Base-by-base conservation (phyloP, 2,329 filamentous ascomycete genomes). In the Dendrostoma leiphaemia region DNA sequence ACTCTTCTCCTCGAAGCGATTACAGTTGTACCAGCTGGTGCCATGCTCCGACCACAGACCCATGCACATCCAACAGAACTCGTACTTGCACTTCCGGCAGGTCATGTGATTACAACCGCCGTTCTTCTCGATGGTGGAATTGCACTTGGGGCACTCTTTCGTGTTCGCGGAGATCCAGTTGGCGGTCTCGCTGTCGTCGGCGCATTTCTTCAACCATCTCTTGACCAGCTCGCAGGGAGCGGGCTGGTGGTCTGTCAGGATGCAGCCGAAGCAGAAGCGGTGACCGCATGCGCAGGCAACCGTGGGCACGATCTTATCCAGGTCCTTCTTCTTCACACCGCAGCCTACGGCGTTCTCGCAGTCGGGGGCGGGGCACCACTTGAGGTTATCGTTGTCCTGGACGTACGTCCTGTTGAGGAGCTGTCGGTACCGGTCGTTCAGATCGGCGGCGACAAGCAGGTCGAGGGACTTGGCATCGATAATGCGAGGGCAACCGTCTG, bases 1-100 rank as follows among this genome's bases (percentile, higher is more conserved):
- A 61, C 90, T 96, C 79, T 94, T 97, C 74, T 97, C 94, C 67
- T 99, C 94, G 64, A 88, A 99, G 8, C 94, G 82, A 68, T 96
- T 99, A 80, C 94, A 99, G 71, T 96, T 99, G 78, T 99, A 99
- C 94, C 94, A 99, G 73, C 91, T 96, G 3, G 93, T 99, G 59
- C 94, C 94, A 69, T 99, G 94, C 72, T 99, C 94, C 1, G 91
- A 95, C 94, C 94, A 99, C 1, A 96, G 78, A 0, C 94, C 94
- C 94, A 99, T 99, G 67, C 94, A 99, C 89, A 99, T 97, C 94
- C 94, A 99, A 74, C 94, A 99, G 67, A 99, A 97, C 67, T 97
- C 92, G 67, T 97, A 87, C 66, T 91, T 91, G 76, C 92, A 97
- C 71, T 97, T 97, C 53, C 92, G 81, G 69, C 92, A 97, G 0